Base-by-base conservation (phyloP, 176 grass and related monocot species). In the Rhynchospora breviuscula region DNA sequence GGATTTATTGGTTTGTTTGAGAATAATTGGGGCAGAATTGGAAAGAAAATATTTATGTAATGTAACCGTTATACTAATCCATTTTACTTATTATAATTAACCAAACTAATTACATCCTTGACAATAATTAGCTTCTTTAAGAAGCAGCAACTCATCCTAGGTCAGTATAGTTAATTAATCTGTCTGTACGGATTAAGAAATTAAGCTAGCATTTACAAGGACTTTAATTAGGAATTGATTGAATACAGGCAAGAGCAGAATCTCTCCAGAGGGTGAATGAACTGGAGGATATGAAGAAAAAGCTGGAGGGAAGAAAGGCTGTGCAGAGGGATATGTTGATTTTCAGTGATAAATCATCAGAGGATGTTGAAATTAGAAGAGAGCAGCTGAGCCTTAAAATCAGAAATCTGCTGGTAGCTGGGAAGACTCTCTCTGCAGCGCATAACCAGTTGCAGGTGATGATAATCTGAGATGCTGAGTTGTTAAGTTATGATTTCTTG, bases 281-380 rank as follows among this genome's bases (percentile, higher is more conserved):
- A 86, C 54, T 99, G 84, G 91, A 92, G 19, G 83, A 95, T 49
- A 95, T 92, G 85, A 88, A 82, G 65, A 84, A 76, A 64, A 90
- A 67, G 10, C 71, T 95, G 59, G 86, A 90, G 53, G 57, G 26
- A 8, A 81, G n/a, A 43, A 82, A 89, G 67, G 85, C 88, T 79
- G 63, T 68, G 40, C 22, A 93, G 51, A 83, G 60, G 40, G 90
- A 92, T 67, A 35, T 92, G 85, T 87, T 82, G 40, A 60, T 84
- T 53, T 47, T 26, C 60, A 59, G 46, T 0, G 89, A 89, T 72
- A 83, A 81, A 85, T 7, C 71, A 10, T 88, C 93, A 1, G 87
- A 89, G 0, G 90, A 90, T 85, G 70, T 79, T 63, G 90, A 90
- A 71, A 80, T 49, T 57, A 84, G 59, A 44, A 91, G 78, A 69